These are phyloP conservation scores for Argentina anserina DNA, from an alignment of 306 rosid species.

Conservation along the genomic window DNA sequence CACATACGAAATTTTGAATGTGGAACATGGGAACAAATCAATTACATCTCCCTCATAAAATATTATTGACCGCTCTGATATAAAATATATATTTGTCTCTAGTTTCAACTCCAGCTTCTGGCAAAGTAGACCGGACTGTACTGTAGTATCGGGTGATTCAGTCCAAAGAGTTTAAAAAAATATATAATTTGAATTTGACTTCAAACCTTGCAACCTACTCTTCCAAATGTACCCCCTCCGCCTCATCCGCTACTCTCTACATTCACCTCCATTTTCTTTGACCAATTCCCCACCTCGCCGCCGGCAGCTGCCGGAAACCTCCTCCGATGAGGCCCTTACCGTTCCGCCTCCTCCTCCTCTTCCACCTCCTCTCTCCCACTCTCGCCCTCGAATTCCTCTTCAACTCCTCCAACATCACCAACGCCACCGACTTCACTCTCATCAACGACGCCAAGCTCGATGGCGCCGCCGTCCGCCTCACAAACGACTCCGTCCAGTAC, in stretches of 20 bases:
- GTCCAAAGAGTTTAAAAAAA: too few relatives aligned
- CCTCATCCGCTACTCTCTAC: background rate
- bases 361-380: constrained; percentile 14
- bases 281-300: background rate
- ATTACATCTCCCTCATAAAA: too few relatives aligned
- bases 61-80: too few relatives aligned
- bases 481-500: constrained; percentile 58
- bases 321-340: constrained; percentile 21
- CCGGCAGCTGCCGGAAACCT: constrained; percentile 6
- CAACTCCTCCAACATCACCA: constrained; percentile 44
- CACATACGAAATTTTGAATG: too few relatives aligned
- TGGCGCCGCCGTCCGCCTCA: constrained; percentile 55
- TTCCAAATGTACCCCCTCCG: background rate
- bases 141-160: too few relatives aligned
- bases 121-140: too few relatives aligned
- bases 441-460: constrained; percentile 62
- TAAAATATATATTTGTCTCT: too few relatives aligned
- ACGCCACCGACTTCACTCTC: constrained; percentile 50
- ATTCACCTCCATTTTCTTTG: background rate
- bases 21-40: too few relatives aligned
- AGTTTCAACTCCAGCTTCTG: too few relatives aligned
- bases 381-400: constrained; percentile 47
- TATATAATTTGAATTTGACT: background rate
- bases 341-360: constrained; percentile 12
- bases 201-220: background rate